Conservation (phyloP, 495 filamentous ascomycete genomes). For the Lasiosphaeriaceae sp. region DNA sequence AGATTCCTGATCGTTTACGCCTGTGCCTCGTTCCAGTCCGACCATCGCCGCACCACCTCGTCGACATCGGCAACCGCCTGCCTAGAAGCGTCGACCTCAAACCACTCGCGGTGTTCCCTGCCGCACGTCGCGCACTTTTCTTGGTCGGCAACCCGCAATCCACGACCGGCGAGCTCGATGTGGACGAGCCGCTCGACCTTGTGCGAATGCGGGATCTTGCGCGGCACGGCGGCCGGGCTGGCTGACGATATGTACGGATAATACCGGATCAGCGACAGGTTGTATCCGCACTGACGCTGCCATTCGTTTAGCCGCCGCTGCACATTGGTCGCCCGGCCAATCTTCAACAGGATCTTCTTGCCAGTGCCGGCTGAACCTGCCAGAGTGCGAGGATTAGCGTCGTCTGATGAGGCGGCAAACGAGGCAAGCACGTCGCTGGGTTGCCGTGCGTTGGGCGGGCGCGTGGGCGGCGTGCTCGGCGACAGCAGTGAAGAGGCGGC, state of each 20-base stretch:
- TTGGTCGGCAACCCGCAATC: constrained; percentile 53
- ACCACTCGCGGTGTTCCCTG: constrained; percentile 91
- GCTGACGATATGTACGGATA: constrained; percentile 76
- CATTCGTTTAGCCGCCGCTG: constrained; percentile 89
- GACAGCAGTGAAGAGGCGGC: constrained; percentile 57
- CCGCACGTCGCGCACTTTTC: constrained; percentile 72
- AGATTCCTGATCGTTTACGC: not conserved
- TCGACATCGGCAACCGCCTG: constrained; percentile 72
- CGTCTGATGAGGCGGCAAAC: constrained; percentile 36
- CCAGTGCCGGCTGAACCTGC: not conserved
- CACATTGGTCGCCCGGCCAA: constrained; percentile 87
- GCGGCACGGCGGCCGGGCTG: constrained; percentile 29
- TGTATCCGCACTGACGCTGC: constrained; percentile 86
- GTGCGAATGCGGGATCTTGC: constrained; percentile 83
- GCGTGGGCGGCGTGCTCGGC: constrained; percentile 32
- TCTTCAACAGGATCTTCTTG: constrained; percentile 75
- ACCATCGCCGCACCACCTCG: constrained; percentile 82
- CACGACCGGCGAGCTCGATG: constrained; percentile 70
- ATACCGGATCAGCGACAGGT: constrained; percentile 79
- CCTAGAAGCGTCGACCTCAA: constrained; percentile 76
- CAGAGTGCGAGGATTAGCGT: not conserved
- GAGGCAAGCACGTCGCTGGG: constrained; percentile 64
- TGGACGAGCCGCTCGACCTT: constrained; percentile 90
- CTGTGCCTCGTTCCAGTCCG: constrained; percentile 61
- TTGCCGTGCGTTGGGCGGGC: constrained; percentile 47